Evolutionary conservation across 2,329 filamentous ascomycete species (phyloP), one percentile per base, ranked within the genome.

Genomic region (Phialemoniopsis sp.): DNA sequence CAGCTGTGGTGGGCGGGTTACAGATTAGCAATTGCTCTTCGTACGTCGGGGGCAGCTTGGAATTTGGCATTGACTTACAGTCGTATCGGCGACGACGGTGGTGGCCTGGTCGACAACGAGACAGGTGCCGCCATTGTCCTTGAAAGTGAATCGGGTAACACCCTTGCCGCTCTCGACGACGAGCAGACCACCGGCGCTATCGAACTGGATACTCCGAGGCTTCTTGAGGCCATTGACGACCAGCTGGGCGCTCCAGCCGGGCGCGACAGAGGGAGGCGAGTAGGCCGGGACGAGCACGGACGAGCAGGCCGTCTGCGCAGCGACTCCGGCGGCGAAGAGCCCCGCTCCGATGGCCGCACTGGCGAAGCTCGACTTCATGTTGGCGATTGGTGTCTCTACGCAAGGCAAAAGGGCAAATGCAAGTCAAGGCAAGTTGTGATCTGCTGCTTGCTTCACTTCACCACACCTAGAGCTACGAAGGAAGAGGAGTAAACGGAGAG

Each of bases 161-260:
- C 72, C 72, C 13, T 57, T 58, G 16, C 66, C 63, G 12, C 60
- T 56, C 37, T 73, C 68, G 13, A 72, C 53, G 7, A 73, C 58
- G 4, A 75, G 54, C 17, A 75, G 55, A 4, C 60, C 63, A 13
- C 69, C 69, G 26, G 60, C 51, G 7, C 44, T 50, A 41, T 75
- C 72, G 39, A 75, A 70, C 13, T 62, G 48, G 29, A 75, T 60
- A 33, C 61, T 61, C 16, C 72, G 59, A 1, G 71, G 70, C 18
- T 60, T 64, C 29, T 49, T 59, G 35, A 73, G 51, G 13, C 61
- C 61, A 18, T 59, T 62, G 30, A 62, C 64, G 16, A 72, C 51
- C 3, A 74, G 57, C 42, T 66, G 60, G 13, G 63, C 67, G 6
- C 62, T 55, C 67, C 70, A 75, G 21, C 67, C 67, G 4, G 54